A percentile compares a stretch with the other conserved stretches of the same genome.
Evolutionary conservation across 139 green algal genomes (phyloP).

Genomic region (Chlamydomonas sp.): DNA sequence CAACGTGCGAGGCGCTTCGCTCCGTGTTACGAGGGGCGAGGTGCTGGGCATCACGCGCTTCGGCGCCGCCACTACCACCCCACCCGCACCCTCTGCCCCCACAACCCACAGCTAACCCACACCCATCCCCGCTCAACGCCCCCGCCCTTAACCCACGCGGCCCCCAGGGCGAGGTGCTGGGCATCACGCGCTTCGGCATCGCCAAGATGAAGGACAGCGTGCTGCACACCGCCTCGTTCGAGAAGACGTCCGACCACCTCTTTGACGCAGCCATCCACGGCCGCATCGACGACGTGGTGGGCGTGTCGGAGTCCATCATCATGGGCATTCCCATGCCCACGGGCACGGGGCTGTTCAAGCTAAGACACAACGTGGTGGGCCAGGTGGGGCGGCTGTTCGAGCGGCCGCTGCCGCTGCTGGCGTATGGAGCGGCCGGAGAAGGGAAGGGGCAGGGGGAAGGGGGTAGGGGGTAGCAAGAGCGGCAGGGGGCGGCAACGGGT

Average conservation of each 20-base stretch:
- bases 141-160: not conserved
- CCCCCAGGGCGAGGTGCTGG: slow-evolving; percentile 92
- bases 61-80: not conserved
- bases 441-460: no score
- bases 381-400: slow-evolving; percentile 24
- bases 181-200: slow-evolving; percentile 99
- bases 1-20: not conserved
- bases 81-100: not conserved
- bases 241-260: slow-evolving; percentile 99
- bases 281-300: slow-evolving; percentile 74
- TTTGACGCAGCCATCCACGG: slow-evolving; percentile 96
- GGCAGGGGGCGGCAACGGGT: no score
- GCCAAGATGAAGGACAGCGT: slow-evolving; percentile 99
- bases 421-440: slow-evolving; percentile 14
- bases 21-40: no score
- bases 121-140: no score
- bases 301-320: slow-evolving; percentile 98
- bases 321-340: slow-evolving; percentile 99
- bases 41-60: not conserved
- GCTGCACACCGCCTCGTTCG: slow-evolving; percentile 98
- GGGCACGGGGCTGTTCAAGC: slow-evolving; percentile 93
- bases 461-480: no score
- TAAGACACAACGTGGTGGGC: slow-evolving; percentile 58
- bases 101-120: no score
- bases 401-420: slow-evolving; percentile 28